Conservation (phyloP, 208 protist species). For the Wallacemonas sp. region DNA sequence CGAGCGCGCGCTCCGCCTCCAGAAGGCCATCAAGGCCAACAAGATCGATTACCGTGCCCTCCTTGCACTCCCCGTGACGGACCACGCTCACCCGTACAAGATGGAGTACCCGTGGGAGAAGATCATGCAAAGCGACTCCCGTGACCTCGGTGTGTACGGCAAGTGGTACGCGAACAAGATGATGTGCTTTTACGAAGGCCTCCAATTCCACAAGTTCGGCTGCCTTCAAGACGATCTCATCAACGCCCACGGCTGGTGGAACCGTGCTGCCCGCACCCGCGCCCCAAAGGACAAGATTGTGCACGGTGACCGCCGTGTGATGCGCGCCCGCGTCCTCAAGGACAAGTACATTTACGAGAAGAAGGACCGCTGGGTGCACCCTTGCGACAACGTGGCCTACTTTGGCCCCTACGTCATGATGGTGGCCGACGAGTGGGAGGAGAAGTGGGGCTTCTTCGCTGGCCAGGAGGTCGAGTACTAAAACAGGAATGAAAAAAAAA, state of each 20-base stretch:
- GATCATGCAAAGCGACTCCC: constrained; percentile 76
- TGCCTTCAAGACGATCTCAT: constrained; percentile 90
- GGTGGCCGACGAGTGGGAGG: constrained; percentile 91
- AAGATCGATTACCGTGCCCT: constrained; percentile 91
- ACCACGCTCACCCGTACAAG: constrained; percentile 92
- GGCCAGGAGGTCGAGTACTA: constrained; percentile 91
- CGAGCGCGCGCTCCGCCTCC: constrained; percentile 82
- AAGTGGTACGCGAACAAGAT: constrained; percentile 91
- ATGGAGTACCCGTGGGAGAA: constrained; percentile 93
- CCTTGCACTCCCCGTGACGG: constrained; percentile 87
- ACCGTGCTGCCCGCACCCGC: constrained; percentile 81
- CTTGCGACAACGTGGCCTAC: constrained; percentile 88
- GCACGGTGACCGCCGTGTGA: constrained; percentile 85
- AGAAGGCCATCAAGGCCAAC: constrained; percentile 92
- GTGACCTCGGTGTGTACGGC: constrained; percentile 79
- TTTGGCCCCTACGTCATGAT: constrained; percentile 92
- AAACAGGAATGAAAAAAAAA: background rate
- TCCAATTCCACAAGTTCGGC: constrained; percentile 89
- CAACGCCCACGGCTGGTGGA: constrained; percentile 90
- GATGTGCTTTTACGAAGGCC: constrained; percentile 88
- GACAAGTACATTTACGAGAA: constrained; percentile 92
- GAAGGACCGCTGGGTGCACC: constrained; percentile 90
- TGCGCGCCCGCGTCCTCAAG: constrained; percentile 83
- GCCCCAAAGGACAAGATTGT: constrained; percentile 87
- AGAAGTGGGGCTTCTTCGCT: constrained; percentile 93